Percentiles rank a stretch among this genome's conserved stretches.
These are phyloP conservation scores for Oryza officinalis DNA, from an alignment of 176 grass and related monocot species.

Conservation along the genomic window DNA sequence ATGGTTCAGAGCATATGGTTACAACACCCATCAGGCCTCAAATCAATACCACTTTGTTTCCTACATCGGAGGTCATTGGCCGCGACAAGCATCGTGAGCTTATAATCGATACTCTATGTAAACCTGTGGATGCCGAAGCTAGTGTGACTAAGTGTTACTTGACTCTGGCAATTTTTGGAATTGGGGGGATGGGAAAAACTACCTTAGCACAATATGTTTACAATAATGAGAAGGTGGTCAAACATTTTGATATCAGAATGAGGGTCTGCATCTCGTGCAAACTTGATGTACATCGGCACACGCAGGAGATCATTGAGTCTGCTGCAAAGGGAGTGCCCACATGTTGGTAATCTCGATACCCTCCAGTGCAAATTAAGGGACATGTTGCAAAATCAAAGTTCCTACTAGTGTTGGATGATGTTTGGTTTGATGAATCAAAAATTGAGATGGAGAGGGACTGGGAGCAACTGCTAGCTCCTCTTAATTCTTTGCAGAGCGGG, in stretches of 20 bases:
- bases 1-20: fast-evolving
- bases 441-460: not conserved
- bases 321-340: not conserved
- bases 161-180: not conserved
- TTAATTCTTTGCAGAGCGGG: not conserved
- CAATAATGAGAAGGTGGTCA: not conserved
- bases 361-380: not conserved
- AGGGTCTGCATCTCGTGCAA: conserved; percentile 31
- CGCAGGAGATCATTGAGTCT: conserved; percentile 17
- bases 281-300: conserved; percentile 1
- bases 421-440: not conserved
- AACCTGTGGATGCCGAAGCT: not conserved
- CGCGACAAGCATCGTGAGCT: not conserved
- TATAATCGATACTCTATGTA: not conserved
- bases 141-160: not conserved
- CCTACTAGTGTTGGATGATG: not conserved
- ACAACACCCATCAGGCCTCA: not conserved
- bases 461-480: not conserved
- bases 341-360: not conserved
- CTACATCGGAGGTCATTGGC: not conserved
- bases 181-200: conserved; percentile 8
- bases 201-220: conserved; percentile 8
- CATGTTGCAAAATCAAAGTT: not conserved
- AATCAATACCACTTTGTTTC: not conserved
- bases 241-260: conserved; percentile 29